Evolutionary conservation across 352 stramenopile species (phyloP), one percentile per base, ranked within the genome.

Genomic region (Phytopythium litorale): DNA sequence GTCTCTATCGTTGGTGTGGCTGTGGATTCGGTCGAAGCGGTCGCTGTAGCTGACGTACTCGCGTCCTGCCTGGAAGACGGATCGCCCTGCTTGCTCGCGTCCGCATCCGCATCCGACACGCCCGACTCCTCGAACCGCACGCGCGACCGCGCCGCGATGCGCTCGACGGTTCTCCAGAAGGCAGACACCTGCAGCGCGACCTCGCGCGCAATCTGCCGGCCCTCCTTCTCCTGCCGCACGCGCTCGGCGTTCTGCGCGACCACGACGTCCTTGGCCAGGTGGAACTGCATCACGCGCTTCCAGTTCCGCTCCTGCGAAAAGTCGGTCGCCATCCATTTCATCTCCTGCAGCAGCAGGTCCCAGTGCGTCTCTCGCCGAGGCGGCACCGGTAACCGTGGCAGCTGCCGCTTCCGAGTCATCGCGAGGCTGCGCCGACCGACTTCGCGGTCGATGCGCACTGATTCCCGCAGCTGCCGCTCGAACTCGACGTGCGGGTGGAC

Each of bases 301-400:
- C 96, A 99, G 68, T 99, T 98, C 7, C 96, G 80, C 71, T 99
- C 97, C 70, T 98, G 89, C 33, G 91, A 80, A 78, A 99, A 99
- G 80, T 99, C 97, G 6, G 85, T 91, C 28, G 96, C 91, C 81
- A 99, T 91, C 93, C 97, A 99, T 64, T 84, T 76, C 97, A 99
- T 99, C 73, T 99, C 97, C 38, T 98, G 87, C 9, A 99, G 69
- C 7, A 99, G 49, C 49, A 79, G 88, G 65, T 99, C 96, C 94
- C 94, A 98, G 49, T 98, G 92, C 33, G 83, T 80, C 49, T 89
- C 87, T 5, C 63, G 56, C 16, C 84, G 82, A 19, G 55, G 37
- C 23, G 87, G 84, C 12, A 75, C 84, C 18, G 71, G 57, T 18
- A 92, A 48, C 32, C 83, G 74, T 8, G 82, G 84, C 42, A 96